Conservation (phyloP, 169 alveolate species). For the Eimeria maxima region DNA sequence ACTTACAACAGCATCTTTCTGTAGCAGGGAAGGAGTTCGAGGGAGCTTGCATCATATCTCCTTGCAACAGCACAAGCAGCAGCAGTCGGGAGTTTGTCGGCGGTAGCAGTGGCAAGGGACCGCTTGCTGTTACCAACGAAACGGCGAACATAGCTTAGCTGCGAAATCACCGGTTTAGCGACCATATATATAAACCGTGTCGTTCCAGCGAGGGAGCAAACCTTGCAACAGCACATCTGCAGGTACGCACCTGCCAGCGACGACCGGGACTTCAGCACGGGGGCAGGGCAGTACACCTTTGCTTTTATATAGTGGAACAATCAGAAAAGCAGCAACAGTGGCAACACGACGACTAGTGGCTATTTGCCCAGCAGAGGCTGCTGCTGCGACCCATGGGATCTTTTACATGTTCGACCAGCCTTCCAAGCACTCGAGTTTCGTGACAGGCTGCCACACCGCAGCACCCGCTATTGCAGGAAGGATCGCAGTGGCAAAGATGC, state of each 20-base stretch:
- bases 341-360: background rate
- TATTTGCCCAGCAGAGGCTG: background rate
- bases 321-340: background rate
- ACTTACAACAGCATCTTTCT: background rate
- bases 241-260: background rate
- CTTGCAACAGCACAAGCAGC: conserved; percentile 48
- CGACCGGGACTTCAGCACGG: conserved; percentile 3
- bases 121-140: conserved; percentile 12
- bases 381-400: background rate
- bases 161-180: background rate
- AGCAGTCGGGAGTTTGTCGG: background rate
- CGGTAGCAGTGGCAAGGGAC: background rate
- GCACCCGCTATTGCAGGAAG: background rate
- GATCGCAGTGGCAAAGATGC: background rate
- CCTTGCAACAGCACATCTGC: conserved; percentile 42
- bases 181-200: too few species aligned
- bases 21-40: background rate
- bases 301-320: background rate
- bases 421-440: background rate
- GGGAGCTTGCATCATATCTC: background rate
- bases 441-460: background rate
- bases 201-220: background rate
- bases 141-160: conserved; percentile 27
- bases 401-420: background rate
- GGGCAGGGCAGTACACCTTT: background rate